Evolutionary conservation across 306 rosid genomes (phyloP).

Genomic region (Glycine soja): DNA sequence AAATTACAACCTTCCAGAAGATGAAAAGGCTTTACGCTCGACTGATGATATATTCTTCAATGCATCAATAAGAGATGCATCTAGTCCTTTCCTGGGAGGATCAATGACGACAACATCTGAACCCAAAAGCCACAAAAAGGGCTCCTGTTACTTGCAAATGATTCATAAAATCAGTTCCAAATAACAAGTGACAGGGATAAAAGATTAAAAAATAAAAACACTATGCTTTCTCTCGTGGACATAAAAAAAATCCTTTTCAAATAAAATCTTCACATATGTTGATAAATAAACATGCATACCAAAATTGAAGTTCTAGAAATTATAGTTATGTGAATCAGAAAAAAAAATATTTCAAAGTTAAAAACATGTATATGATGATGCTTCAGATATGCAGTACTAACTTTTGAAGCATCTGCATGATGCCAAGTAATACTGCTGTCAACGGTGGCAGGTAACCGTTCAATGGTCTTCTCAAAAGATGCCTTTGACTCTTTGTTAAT

Average conservation of each 20-base stretch:
- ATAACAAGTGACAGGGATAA: constrained; percentile 33
- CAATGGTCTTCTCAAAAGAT: constrained; percentile 90
- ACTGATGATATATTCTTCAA: constrained; percentile 66
- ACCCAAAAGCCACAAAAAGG: constrained; percentile 84
- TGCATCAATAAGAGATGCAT: constrained; percentile 70
- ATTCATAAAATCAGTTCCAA: constrained; percentile 43
- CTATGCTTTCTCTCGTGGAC: neutral
- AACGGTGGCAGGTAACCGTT: constrained; percentile 68
- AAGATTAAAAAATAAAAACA: constrained; percentile 24
- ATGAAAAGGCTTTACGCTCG: constrained; percentile 61
- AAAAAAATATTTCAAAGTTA: constrained; percentile 16
- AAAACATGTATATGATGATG: constrained; percentile 41
- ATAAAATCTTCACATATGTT: constrained; percentile 9
- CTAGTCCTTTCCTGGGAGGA: constrained; percentile 97
- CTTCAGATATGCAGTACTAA: constrained; percentile 50
- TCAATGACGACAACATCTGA: constrained; percentile 91
- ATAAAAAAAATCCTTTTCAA: neutral
- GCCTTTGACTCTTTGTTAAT: constrained; percentile 87
- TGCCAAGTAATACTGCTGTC: constrained; percentile 92
- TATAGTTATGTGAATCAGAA: constrained; percentile 11
- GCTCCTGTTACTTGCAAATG: constrained; percentile 71
- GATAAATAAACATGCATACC: constrained; percentile 29
- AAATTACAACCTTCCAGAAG: constrained; percentile 66
- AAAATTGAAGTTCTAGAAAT: neutral
- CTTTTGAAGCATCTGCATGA: constrained; percentile 90